These are phyloP conservation scores for Candolleomyces efflorescens DNA, from an alignment of 768 basidiomycete species.

Conservation along the genomic window DNA sequence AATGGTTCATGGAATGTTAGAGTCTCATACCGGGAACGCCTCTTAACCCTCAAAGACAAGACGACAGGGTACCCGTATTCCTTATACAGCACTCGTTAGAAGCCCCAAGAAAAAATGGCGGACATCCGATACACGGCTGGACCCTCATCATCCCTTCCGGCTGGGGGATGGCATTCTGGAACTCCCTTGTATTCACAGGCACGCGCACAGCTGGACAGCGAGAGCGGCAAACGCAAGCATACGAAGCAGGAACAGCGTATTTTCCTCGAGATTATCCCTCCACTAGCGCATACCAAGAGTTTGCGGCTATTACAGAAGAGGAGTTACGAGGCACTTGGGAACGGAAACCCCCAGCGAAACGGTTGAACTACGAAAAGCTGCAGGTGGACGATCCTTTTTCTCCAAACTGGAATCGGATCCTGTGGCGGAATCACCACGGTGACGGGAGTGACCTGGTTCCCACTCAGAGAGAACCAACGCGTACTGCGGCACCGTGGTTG, in stretches of 20 bases:
- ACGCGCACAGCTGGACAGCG: slow-evolving; percentile 84
- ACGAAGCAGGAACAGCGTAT: slow-evolving; percentile 69
- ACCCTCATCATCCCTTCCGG: slow-evolving; percentile 82
- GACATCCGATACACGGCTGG: slow-evolving; percentile 71
- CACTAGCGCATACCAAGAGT: slow-evolving; percentile 47
- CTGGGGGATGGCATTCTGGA: slow-evolving; percentile 89
- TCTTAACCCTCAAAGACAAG: slow-evolving; percentile 62
- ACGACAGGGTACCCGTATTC: slow-evolving; percentile 80
- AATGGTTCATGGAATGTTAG: slow-evolving; percentile 29
- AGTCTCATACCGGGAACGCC: slow-evolving; percentile 74
- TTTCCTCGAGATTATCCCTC: slow-evolving; percentile 83
- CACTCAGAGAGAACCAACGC: slow-evolving; percentile 49
- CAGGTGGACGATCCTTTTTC: slow-evolving; percentile 69
- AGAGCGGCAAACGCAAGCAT: slow-evolving; percentile 75
- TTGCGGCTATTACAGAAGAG: slow-evolving; percentile 43
- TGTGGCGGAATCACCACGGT: slow-evolving; percentile 37
- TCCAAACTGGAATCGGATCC: slow-evolving; percentile 70
- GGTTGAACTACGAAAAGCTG: slow-evolving; percentile 63
- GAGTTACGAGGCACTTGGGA: slow-evolving; percentile 66
- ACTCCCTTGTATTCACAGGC: slow-evolving; percentile 77
- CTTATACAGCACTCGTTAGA: slow-evolving; percentile 78
- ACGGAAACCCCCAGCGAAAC: slow-evolving; percentile 83
- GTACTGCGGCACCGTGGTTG: slow-evolving; percentile 55
- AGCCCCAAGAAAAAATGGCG: slow-evolving; percentile 16
- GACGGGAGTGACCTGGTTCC: slow-evolving; percentile 38